Base-by-base conservation (phyloP, 1,284 basidiomycete species). In the Abortiporus biennis region DNA sequence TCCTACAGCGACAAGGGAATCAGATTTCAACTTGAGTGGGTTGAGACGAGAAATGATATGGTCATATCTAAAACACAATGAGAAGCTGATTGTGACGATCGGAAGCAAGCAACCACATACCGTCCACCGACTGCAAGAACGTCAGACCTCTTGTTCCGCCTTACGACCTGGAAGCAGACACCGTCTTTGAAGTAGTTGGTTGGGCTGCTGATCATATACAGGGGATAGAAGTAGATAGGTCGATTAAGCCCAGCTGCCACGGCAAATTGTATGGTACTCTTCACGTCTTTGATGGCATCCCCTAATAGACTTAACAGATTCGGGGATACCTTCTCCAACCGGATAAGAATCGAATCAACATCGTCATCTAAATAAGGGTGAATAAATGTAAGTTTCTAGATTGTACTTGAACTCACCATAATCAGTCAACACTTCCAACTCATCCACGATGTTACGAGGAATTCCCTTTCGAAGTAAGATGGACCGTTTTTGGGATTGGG, bases 91-190 rank as follows among this genome's bases (percentile, higher is more conserved):
- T 8, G 9, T 17, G 9, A 12, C 9, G 8, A 8, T 17, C 17
- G 9, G 9, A 8, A 8, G 8, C 17, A 35, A 34, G 20, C 17
- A 30, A 11, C 11, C 2, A 53, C 77, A 40, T 47, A 86, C 83
- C 86, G 72, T 50, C 91, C 91, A 42, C 87, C 90, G 3, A 78
- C 78, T 21, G 85, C 90, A 17, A 93, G 71, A 11, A 91, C 72
- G 46, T 92, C 89, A 2, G 70, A 67, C 17, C 74, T 74, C 56
- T 83, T 88, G 49, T 70, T 77, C 36, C 72, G 74, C 44, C 77
- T 71, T 3, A 83, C 78, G 1, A 92, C 78, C 51, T 90, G 85
- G 44, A 92, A 73, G 37, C 86, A 69, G 17, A 91, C 68, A 0
- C 88, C 89, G 41, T 84, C 76, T 35, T 78, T 78, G 67, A 88